Percentiles rank a stretch among this genome's conserved stretches.
These are phyloP conservation scores for Geum urbanum DNA, from an alignment of 306 rosid genomes.

Conservation along the genomic window DNA sequence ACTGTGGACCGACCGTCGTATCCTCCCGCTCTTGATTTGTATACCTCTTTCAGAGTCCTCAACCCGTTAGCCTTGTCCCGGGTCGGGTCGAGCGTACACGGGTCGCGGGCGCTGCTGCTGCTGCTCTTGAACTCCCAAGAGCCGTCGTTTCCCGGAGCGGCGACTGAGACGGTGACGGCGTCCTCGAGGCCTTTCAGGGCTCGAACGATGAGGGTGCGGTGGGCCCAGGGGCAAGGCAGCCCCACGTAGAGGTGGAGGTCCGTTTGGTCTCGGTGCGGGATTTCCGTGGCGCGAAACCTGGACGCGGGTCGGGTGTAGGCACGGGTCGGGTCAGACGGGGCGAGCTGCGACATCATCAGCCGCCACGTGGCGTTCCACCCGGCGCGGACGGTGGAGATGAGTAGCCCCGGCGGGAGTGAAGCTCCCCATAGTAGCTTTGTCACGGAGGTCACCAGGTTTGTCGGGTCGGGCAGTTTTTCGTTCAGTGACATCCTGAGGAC, in stretches of 20 bases:
- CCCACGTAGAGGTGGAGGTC: constrained; percentile 72
- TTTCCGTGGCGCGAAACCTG: constrained; percentile 44
- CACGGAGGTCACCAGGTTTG: constrained; percentile 41
- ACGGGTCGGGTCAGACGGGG: constrained; percentile 78
- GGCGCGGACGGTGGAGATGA: constrained; percentile 71
- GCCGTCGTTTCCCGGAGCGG: constrained; percentile 71
- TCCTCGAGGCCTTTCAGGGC: constrained; percentile 75
- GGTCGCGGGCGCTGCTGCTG: too few species aligned
- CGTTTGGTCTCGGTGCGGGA: constrained; percentile 20
- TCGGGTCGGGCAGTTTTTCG: constrained; percentile 34
- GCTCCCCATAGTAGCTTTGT: constrained; percentile 86
- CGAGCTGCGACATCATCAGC: constrained; percentile 90
- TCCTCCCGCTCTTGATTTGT: constrained; percentile 56
- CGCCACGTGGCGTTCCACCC: constrained; percentile 85
- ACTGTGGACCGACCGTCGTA: constrained; percentile 71
- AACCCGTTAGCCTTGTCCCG: constrained; percentile 60
- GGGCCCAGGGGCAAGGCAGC: constrained; percentile 98
- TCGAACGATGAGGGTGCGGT: constrained; percentile 78
- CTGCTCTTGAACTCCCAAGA: constrained; percentile 64
- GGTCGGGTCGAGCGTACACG: constrained; percentile 40
- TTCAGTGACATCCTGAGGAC: constrained; percentile 45
- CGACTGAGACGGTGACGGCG: constrained; percentile 63
- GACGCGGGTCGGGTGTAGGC: constrained; percentile 70
- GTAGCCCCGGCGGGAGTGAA: constrained; percentile 76
- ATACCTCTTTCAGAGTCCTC: constrained; percentile 60